A percentile compares a stretch with the other conserved stretches of the same genome.
phyloP scores from a whole-genome alignment of 2,329 filamentous ascomycete genomes.

The Colletotrichum sp. region DNA sequence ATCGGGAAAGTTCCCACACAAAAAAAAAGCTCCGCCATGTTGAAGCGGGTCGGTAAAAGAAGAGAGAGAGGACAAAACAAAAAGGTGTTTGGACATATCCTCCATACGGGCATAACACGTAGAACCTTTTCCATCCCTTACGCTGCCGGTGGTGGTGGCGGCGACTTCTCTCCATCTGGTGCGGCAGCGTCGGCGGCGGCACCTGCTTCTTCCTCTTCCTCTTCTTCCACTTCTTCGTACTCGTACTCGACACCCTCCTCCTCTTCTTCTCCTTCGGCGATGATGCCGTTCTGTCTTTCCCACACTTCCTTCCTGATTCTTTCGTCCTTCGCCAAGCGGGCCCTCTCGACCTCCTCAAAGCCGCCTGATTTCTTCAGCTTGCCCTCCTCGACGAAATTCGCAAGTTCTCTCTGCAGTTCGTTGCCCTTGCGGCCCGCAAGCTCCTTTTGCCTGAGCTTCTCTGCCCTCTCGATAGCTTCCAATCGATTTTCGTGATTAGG shows the following conservation, averaged over 20 bases:
- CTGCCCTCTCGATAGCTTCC: slow-evolving; percentile 96
- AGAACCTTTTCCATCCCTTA: not conserved
- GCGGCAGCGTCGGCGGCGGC: not conserved
- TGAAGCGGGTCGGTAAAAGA: not conserved
- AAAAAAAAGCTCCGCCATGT: not conserved
- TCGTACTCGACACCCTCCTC: slow-evolving; percentile 28
- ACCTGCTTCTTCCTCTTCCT: slow-evolving; percentile 10
- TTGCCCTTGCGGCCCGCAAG: slow-evolving; percentile 78
- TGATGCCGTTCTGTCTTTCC: slow-evolving; percentile 67
- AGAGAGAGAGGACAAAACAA: not conserved
- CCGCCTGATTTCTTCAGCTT: slow-evolving; percentile 96
- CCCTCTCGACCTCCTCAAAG: slow-evolving; percentile 89
- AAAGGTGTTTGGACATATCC: not conserved
- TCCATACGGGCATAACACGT: slow-evolving; percentile 2
- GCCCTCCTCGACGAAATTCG: slow-evolving; percentile 84
- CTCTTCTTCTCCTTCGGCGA: slow-evolving; percentile 38
- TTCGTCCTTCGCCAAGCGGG: slow-evolving; percentile 86
- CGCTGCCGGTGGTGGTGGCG: not conserved
- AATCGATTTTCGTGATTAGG: slow-evolving; percentile 93
- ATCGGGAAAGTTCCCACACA: not conserved
- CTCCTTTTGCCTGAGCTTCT: slow-evolving; percentile 89
- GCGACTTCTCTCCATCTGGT: slow-evolving; percentile 2
- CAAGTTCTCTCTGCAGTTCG: slow-evolving; percentile 83
- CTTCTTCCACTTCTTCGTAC: slow-evolving; percentile 7
- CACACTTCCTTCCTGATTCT: slow-evolving; percentile 80